phyloP scores from a whole-genome alignment of 192 early-diverging fungal species.

The Geranomyces variabilis region DNA sequence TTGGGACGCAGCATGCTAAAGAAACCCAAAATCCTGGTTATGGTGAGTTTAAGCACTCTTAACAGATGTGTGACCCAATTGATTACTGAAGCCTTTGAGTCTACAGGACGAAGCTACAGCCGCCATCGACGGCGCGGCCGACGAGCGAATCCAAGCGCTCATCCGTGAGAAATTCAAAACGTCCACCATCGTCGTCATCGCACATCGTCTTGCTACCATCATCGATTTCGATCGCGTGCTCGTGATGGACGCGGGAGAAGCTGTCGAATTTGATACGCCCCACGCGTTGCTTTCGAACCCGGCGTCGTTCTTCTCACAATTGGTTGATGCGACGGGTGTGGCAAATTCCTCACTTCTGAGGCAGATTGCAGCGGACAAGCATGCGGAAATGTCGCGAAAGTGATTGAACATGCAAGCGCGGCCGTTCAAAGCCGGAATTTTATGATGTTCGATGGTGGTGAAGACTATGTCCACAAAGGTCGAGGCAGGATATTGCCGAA shows the following conservation, averaged over 20 bases:
- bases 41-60: conserved; percentile 25
- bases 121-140: conserved; percentile 67
- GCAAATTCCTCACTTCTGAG: conserved; percentile 24
- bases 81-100: background rate
- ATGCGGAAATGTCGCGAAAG: too few species aligned
- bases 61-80: background rate
- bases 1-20: conserved; percentile 61
- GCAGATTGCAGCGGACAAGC: background rate
- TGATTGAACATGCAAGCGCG: too few species aligned
- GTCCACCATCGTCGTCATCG: conserved; percentile 71
- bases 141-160: conserved; percentile 68
- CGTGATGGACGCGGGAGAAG: conserved; percentile 48
- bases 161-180: conserved; percentile 46
- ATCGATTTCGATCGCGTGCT: conserved; percentile 54
- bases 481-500: too few species aligned
- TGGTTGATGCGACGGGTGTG: conserved; percentile 43
- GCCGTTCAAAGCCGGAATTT: too few species aligned
- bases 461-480: too few species aligned
- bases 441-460: too few species aligned
- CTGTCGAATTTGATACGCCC: conserved; percentile 47
- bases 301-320: conserved; percentile 28
- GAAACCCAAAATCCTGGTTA: conserved; percentile 51
- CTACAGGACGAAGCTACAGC: conserved; percentile 53
- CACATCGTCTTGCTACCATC: conserved; percentile 63
- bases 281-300: conserved; percentile 49